phyloP scores from a whole-genome alignment of 805 yeast species.

The Phaffomyces antillensis region DNA sequence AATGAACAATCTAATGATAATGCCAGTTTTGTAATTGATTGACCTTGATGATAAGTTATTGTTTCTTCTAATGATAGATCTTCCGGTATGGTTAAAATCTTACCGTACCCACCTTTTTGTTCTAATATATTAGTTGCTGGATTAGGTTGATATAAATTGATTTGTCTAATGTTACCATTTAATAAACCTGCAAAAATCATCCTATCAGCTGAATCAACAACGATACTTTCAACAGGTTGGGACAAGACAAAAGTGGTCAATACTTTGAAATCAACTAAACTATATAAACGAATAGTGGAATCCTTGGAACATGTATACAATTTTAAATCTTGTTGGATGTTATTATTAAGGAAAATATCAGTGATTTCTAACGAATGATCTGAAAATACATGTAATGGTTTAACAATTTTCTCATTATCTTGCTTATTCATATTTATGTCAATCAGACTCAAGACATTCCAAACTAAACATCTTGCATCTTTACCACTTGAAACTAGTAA shows the following conservation, averaged over 20 bases:
- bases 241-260: conserved; percentile 70
- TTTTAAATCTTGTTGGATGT: conserved; percentile 50
- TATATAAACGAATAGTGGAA: conserved; percentile 67
- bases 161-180: conserved; percentile 52
- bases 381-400: conserved; percentile 52
- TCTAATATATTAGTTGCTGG: conserved; percentile 21
- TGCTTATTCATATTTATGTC: conserved; percentile 17
- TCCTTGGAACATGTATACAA: conserved; percentile 68
- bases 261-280: conserved; percentile 35
- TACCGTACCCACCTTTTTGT: conserved; percentile 25
- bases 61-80: conserved; percentile 45
- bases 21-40: conserved; percentile 42
- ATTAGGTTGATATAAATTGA: conserved; percentile 41
- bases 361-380: conserved; percentile 49
- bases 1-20: conserved; percentile 71
- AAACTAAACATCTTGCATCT: conserved; percentile 73
- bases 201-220: conserved; percentile 75
- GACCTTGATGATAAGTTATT: conserved; percentile 43
- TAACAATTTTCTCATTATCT: conserved; percentile 31
- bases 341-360: conserved; percentile 39
- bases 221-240: conserved; percentile 46
- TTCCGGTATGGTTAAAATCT: conserved; percentile 28
- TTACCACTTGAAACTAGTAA: conserved; percentile 68
- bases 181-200: conserved; percentile 61
- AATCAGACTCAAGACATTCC: conserved; percentile 62